Evolutionary conservation across 2,329 filamentous ascomycete species (phyloP), one percentile per base, ranked within the genome.

Genomic region (Penicillium verrucosum): DNA sequence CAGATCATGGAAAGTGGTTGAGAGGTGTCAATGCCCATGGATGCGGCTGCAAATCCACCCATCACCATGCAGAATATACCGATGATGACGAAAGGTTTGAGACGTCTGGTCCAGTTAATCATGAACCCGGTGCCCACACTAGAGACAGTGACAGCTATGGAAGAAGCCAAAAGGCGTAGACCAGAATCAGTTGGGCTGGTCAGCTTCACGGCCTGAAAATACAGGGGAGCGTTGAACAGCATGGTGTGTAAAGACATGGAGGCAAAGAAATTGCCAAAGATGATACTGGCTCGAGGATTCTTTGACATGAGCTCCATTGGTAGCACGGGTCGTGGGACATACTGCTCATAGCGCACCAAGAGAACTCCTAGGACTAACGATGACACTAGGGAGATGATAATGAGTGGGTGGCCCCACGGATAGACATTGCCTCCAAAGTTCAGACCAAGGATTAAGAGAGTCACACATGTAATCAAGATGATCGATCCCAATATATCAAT

Each of bases 141-240:
- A 7, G 79, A 74, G 1, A 73, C 44, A 42, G 85, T 85, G 29
- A 83, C 73, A 2, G 81, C 81, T 27, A 85, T 63, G 0, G 85
- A 84, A 5, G 87, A 85, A 7, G 86, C 77, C 21, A 89, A 81
- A 51, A 92, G 85, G 42, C 86, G 83, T 29, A 91, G 81, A n/a
- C 89, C 89, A 0, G 89, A 90, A 25, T 80, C 77, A 0, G 89
- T 90, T 16, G 89, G 86, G 6, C 80, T 82, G 56, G 87, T 85
- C 50, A 89, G 80, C 46, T 89, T 85, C 27, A 90, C 88, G 37
- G 86, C 87, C 69, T 90, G 88, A 75, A 90, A 92, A 76, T 87
- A 92, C 8, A 92, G 77, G 0, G 89, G 89, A 6, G 85, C 85
- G 65, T 87, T 87, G 74, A 90, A 89, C 16, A 89, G 76, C 61